These are phyloP conservation scores for Xerocomus minutiporus DNA, from an alignment of 1,284 basidiomycete genomes.

Conservation along the genomic window DNA sequence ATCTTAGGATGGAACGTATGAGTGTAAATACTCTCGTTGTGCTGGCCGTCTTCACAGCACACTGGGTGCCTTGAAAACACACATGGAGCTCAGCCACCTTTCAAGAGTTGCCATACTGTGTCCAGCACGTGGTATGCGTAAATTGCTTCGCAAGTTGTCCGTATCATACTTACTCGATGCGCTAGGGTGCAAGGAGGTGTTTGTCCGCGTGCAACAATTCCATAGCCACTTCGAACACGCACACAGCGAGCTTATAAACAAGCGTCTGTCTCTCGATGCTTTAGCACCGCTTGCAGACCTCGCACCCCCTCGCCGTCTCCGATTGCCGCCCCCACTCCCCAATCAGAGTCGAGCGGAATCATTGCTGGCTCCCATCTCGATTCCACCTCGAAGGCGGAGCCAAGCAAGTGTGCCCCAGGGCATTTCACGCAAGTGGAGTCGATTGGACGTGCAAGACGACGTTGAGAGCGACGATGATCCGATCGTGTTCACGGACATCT, in stretches of 20 bases:
- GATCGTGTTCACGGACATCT: slow-evolving; percentile 20
- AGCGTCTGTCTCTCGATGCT: slow-evolving; percentile 7
- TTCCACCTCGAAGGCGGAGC: slow-evolving; percentile 10
- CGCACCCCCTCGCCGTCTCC: slow-evolving; percentile 17
- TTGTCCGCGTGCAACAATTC: slow-evolving; percentile 26
- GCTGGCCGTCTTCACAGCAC: slow-evolving; percentile 26
- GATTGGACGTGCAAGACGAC: slow-evolving; percentile 29
- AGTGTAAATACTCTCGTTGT: slow-evolving; percentile 27
- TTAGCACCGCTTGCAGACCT: slow-evolving; percentile 23
- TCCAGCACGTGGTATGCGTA: slow-evolving; percentile 22
- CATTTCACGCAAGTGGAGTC: slow-evolving; percentile 31
- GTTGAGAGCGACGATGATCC: slow-evolving; percentile 13
- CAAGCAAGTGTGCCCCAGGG: slow-evolving; percentile 12
- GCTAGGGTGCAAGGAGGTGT: slow-evolving; percentile 25
- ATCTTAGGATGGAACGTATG: slow-evolving; percentile 27
- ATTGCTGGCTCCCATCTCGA: slow-evolving; percentile 12
- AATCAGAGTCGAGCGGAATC: background rate
- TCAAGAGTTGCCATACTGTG: slow-evolving; percentile 27
- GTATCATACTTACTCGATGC: background rate
- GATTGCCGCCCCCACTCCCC: slow-evolving; percentile 19
- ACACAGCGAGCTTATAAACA: slow-evolving; percentile 21
- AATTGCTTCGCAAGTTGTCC: background rate
- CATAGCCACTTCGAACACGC: slow-evolving; percentile 21
- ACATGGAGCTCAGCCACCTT: slow-evolving; percentile 30
- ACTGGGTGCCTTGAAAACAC: slow-evolving; percentile 15